These are phyloP conservation scores for Stemphylium lycopersici DNA, from an alignment of 2,329 filamentous ascomycete genomes.

Conservation along the genomic window DNA sequence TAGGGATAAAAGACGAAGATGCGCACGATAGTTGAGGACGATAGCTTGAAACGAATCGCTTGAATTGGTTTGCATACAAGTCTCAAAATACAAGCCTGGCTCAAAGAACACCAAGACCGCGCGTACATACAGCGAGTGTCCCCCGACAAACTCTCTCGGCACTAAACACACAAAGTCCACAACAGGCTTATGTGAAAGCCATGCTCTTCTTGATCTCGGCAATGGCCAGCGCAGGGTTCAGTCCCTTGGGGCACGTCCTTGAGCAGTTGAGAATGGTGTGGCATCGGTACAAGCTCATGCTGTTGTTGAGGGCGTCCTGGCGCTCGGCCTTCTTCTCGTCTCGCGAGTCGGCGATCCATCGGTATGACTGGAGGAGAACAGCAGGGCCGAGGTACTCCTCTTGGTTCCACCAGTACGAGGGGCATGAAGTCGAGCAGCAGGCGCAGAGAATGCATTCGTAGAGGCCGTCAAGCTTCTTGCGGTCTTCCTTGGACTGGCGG, in stretches of 20 bases:
- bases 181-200: conserved; percentile 59
- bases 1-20: too few species aligned
- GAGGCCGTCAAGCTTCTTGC: conserved; percentile 94
- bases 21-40: neutral
- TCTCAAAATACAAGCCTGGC: conserved; percentile 17
- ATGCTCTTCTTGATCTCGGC: conserved; percentile 99
- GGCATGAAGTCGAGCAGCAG: conserved; percentile 98
- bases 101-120: conserved; percentile 6
- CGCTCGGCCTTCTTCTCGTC: conserved; percentile 89
- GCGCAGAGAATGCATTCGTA: conserved; percentile 99
- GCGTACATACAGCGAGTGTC: conserved; percentile 14
- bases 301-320: conserved; percentile 93
- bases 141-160: neutral
- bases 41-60: conserved; percentile 5
- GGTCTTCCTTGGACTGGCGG: conserved; percentile 88
- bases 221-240: conserved; percentile 95
- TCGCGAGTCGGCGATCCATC: conserved; percentile 94
- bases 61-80: conserved; percentile 13
- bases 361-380: conserved; percentile 95
- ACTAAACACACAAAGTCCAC: neutral
- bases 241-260: conserved; percentile 94
- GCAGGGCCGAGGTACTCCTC: conserved; percentile 98
- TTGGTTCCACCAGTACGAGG: conserved; percentile 99
- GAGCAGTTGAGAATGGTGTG: conserved; percentile 99
- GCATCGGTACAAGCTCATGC: conserved; percentile 98